phyloP scores from a whole-genome alignment of 306 rosid species.

The Inga laurina region DNA sequence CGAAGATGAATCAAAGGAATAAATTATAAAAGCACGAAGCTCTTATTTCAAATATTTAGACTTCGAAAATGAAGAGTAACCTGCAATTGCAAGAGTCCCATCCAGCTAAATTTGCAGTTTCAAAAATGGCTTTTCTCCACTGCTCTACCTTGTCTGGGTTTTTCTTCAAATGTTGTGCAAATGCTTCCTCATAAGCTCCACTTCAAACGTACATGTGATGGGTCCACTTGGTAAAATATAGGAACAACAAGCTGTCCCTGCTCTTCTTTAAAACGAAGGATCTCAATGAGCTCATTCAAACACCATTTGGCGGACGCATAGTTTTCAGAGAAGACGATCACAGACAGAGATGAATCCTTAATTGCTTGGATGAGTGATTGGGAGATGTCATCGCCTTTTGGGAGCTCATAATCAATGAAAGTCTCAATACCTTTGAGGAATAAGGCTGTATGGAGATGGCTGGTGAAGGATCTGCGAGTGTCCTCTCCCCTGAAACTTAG shows the following conservation, averaged over 20 bases:
- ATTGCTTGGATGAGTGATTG: not conserved
- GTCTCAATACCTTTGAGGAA: not conserved
- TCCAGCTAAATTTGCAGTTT: not conserved
- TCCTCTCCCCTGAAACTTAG: slow-evolving; percentile 8
- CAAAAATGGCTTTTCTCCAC: slow-evolving; percentile 3
- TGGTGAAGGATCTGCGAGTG: not conserved
- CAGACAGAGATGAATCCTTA: not conserved
- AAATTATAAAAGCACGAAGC: too few species aligned
- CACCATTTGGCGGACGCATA: slow-evolving; percentile 5
- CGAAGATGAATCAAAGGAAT: too few species aligned
- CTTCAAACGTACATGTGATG: not conserved
- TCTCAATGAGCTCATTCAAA: not conserved
- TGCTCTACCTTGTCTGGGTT: not conserved
- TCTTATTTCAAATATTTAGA: too few species aligned
- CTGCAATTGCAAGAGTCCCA: not conserved
- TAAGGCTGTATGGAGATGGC: not conserved
- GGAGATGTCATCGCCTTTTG: slow-evolving; percentile 5
- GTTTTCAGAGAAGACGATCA: not conserved
- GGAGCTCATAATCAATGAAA: not conserved
- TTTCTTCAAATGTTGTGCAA: not conserved
- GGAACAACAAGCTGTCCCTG: not conserved
- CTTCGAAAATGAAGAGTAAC: too few species aligned
- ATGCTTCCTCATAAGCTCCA: not conserved
- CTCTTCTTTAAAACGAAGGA: not conserved
- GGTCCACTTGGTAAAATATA: slow-evolving; percentile 1